These are phyloP conservation scores for Rubia peregrina DNA, from an alignment of 305 asterid genomes.

Conservation along the genomic window DNA sequence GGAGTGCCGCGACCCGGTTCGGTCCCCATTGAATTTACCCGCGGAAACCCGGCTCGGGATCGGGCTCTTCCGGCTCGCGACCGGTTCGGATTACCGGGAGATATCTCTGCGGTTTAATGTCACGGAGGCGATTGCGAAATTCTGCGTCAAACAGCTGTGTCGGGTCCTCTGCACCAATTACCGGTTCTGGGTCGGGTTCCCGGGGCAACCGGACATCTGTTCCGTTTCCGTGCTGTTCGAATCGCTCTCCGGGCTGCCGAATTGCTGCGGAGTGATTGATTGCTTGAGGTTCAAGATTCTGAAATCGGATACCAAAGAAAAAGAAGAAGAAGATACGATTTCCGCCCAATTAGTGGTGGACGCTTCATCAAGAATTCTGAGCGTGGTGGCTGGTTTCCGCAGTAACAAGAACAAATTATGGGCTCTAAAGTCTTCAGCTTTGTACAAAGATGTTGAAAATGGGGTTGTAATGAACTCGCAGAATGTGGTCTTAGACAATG, in stretches of 20 bases:
- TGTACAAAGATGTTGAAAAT: constrained; percentile 41
- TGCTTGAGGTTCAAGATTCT: constrained; percentile 42
- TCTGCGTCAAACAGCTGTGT: constrained; percentile 76
- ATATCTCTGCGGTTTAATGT: constrained; percentile 46
- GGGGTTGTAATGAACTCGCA: constrained; percentile 36
- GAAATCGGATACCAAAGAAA: not conserved
- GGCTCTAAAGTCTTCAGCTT: constrained; percentile 46
- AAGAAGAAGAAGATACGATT: constrained; percentile 23
- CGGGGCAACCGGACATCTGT: constrained; percentile 40
- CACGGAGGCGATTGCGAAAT: constrained; percentile 38
- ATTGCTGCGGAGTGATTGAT: constrained; percentile 65
- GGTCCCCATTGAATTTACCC: constrained; percentile 46
- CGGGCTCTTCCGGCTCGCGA: constrained; percentile 68
- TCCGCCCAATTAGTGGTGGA: constrained; percentile 79
- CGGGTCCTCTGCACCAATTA: constrained; percentile 82
- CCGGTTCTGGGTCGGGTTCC: constrained; percentile 86
- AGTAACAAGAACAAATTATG: constrained; percentile 35
- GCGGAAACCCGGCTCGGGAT: constrained; percentile 65
- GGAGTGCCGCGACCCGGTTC: constrained; percentile 83
- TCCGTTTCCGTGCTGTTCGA: constrained; percentile 50
- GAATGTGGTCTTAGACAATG: constrained; percentile 24
- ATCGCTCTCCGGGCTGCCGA: constrained; percentile 58
- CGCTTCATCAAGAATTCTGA: constrained; percentile 58
- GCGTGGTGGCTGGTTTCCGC: constrained; percentile 61
- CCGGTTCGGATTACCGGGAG: constrained; percentile 57